Evolutionary conservation across 179 eudicot genomes (phyloP), one percentile per base, ranked within the genome.

Genomic region (Silene vulgaris): DNA sequence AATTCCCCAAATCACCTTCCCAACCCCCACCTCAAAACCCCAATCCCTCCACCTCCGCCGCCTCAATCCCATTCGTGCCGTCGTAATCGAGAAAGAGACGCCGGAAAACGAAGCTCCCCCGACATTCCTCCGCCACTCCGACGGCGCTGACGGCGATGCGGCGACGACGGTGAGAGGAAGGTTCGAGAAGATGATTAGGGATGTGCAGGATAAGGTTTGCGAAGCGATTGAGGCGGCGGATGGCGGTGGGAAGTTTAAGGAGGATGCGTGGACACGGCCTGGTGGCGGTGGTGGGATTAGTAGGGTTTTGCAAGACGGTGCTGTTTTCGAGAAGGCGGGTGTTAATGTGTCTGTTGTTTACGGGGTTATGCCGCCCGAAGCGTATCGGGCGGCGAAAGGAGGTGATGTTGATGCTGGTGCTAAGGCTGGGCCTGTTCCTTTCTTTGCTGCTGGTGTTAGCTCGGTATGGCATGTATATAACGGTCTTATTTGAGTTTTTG

Each of bases 231-330:
- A 93, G 86, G 86, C 75, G 8, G 93, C 84, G 0, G 97, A 91
- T 61, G 91, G 91, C 0, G 97, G 93, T 0, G 93, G 78, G 0
- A 88, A 82, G 84, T 93, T 93, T 75, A 89, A 85, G 82, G 98
- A 93, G 76, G 98, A 91, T 28, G 93, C 86, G 30, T 93, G 98
- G 98, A 87, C 96, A 4, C 79, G 98, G 71, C 89, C 96, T 0
- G 98, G 97, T 0, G 98, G 98, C 0, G 98, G 98, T 21, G 98
- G 98, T 1, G 98, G 98, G 12, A 91, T 94, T 20, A 91, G 97
- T 69, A 89, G 98, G 83, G 97, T 91, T 13, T 82, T 91, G 85
- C 97, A 94, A 80, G 89, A 91, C 56, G 98, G 96, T 0, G 82
- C 76, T 9, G 89, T 90, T 63, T 91, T 89, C 86, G 96, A 91